Evolutionary conservation across 352 stramenopile species (phyloP).

Genomic region (Phytophthora ramorum): DNA sequence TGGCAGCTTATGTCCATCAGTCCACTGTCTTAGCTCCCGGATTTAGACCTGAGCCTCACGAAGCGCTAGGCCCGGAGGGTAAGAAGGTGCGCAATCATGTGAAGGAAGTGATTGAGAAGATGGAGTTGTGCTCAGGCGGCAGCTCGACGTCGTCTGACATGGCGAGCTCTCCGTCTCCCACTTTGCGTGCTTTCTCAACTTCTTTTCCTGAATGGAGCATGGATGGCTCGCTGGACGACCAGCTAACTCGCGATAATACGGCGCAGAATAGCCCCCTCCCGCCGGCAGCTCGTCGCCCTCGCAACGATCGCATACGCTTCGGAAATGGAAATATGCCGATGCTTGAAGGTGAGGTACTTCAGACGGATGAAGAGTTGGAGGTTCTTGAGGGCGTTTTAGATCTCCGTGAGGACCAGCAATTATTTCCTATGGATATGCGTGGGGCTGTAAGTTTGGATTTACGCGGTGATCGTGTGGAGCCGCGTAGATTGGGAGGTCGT

Average conservation of each 20-base stretch:
- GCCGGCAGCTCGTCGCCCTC: constrained; percentile 36
- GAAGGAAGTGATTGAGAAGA: constrained; percentile 82
- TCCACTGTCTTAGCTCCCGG: constrained; percentile 82
- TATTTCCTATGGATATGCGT: constrained; percentile 62
- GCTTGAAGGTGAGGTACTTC: constrained; percentile 66
- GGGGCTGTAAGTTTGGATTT: constrained; percentile 50
- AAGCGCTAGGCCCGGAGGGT: constrained; percentile 57
- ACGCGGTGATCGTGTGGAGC: constrained; percentile 34
- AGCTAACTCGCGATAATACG: constrained; percentile 50
- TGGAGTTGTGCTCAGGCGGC: constrained; percentile 83
- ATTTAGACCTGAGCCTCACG: constrained; percentile 78
- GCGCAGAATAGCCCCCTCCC: constrained; percentile 48
- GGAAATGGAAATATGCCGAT: constrained; percentile 48
- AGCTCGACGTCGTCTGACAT: constrained; percentile 41
- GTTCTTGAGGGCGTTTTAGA: constrained; percentile 75
- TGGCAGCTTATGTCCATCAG: constrained; percentile 87
- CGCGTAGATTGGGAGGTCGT: constrained; percentile 35
- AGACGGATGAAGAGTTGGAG: constrained; percentile 73
- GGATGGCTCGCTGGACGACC: constrained; percentile 57
- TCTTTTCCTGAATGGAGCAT: constrained; percentile 82
- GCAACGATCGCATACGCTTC: constrained; percentile 55
- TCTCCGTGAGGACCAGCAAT: constrained; percentile 64
- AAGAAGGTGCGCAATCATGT: constrained; percentile 68
- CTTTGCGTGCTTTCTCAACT: constrained; percentile 62
- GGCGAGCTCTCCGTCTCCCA: constrained; percentile 53